A percentile compares a stretch with the other conserved stretches of the same genome.
phyloP scores from a whole-genome alignment of 768 basidiomycete genomes.

The Termitomyces sp. region DNA sequence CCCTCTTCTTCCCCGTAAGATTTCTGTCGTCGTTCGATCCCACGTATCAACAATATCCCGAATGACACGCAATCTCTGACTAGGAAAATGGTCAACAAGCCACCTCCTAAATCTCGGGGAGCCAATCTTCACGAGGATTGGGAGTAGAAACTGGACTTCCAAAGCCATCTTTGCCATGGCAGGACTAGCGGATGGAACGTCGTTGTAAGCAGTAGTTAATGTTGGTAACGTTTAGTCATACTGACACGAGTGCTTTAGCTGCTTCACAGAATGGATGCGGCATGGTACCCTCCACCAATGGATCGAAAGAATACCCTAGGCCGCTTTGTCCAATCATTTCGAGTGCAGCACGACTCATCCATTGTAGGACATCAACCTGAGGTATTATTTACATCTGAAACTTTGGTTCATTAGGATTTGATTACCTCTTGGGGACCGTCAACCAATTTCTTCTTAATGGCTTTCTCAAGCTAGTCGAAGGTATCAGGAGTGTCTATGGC shows the following conservation, averaged over 20 bases:
- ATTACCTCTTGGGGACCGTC: conserved; percentile 8
- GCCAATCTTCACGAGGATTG: conserved; percentile 9
- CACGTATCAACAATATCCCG: conserved; percentile 8
- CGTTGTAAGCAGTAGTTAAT: background rate
- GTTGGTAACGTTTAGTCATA: background rate
- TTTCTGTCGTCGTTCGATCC: conserved; percentile 5
- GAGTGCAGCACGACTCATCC: conserved; percentile 12
- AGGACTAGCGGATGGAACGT: background rate
- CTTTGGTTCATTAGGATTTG: background rate
- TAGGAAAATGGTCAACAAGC: conserved; percentile 7
- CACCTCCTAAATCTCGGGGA: conserved; percentile 9
- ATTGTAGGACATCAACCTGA: conserved; percentile 14
- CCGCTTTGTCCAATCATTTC: conserved; percentile 15
- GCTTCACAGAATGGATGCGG: conserved; percentile 7
- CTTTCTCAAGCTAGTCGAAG: background rate
- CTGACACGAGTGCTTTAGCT: conserved; percentile 5
- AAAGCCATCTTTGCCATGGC: background rate
- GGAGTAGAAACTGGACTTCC: background rate
- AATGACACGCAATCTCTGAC: background rate
- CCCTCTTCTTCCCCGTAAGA: conserved; percentile 7
- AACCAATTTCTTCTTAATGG: conserved; percentile 1
- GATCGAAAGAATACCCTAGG: conserved; percentile 14
- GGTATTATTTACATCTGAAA: conserved; percentile 2
- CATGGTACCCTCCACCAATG: conserved; percentile 1
- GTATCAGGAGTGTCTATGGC: background rate